A percentile compares a stretch with the other conserved stretches of the same genome.
Conservation (phyloP, 176 grass and related monocot species). For the Thalia dealbata region DNA sequence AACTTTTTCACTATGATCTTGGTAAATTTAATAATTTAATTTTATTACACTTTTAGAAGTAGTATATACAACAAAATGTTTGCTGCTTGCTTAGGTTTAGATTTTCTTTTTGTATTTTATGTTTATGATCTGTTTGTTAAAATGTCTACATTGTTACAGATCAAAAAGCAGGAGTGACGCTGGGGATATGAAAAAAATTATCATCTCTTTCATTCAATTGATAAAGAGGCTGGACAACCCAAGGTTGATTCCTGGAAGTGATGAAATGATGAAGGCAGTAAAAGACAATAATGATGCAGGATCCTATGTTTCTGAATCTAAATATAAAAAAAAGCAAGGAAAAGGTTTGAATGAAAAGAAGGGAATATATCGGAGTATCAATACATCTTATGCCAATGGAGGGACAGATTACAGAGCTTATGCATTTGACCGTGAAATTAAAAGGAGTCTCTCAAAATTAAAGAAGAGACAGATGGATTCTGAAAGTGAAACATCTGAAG, state of each 20-base stretch:
- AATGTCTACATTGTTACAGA: conserved; percentile 35
- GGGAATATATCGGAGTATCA: conserved; percentile 33
- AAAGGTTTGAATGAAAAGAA: conserved; percentile 48
- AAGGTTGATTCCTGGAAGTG: conserved; percentile 50
- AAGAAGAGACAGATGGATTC: conserved; percentile 79
- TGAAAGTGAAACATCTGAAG: conserved; percentile 90
- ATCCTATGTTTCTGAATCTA: conserved; percentile 56
- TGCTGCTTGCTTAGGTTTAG: neutral
- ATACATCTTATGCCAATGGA: conserved; percentile 21
- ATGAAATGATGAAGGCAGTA: conserved; percentile 35
- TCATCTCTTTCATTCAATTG: conserved; percentile 85
- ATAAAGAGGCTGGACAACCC: conserved; percentile 82
- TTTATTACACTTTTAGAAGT: neutral
- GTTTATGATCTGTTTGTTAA: conserved; percentile 1
- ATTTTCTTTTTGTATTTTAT: neutral
- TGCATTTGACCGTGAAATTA: conserved; percentile 88
- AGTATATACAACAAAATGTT: neutral
- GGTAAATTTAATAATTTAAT: neutral
- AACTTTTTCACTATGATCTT: neutral
- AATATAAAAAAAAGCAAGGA: conserved; percentile 77
- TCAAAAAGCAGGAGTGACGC: conserved; percentile 55
- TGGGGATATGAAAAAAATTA: conserved; percentile 83
- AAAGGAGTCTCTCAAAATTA: conserved; percentile 95
- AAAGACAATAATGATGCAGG: conserved; percentile 49
- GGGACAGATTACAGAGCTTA: conserved; percentile 47